These are phyloP conservation scores for Leccinum fuscescens DNA, from an alignment of 1,284 basidiomycete species.

Conservation along the genomic window DNA sequence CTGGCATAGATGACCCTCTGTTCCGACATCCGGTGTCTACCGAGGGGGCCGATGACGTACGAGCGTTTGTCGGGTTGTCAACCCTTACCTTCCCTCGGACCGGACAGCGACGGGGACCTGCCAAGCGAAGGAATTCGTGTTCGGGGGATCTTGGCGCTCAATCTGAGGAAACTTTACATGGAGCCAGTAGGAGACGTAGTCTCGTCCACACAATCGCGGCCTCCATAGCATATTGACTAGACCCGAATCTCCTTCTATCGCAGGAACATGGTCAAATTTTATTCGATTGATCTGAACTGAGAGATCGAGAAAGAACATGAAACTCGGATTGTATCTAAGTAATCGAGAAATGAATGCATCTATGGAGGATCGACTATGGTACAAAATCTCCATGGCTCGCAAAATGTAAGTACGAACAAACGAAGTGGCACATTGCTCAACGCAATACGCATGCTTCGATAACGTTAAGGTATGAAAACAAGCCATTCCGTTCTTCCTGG, in stretches of 20 bases:
- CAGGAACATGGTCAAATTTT: background rate
- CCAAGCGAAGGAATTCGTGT: background rate
- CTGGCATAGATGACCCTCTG: background rate
- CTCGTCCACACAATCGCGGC: background rate
- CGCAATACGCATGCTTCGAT: conserved; percentile 18
- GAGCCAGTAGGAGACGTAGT: background rate
- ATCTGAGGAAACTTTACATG: background rate
- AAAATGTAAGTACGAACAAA: conserved; percentile 17
- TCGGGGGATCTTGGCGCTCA: background rate
- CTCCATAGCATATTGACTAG: background rate
- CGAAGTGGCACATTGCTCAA: conserved; percentile 1
- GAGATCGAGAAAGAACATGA: background rate
- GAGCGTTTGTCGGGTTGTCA: background rate
- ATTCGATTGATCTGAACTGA: background rate
- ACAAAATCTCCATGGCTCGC: background rate
- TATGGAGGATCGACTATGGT: background rate
- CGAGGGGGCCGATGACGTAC: background rate
- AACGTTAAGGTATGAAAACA: conserved; percentile 30
- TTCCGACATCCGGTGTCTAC: background rate
- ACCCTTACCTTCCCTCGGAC: background rate
- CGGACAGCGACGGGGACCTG: background rate
- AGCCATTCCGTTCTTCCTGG: conserved; percentile 17
- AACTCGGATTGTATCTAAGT: background rate
- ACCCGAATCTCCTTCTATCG: background rate
- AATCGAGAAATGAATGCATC: background rate